Conservation (phyloP, 106 monocot species). For the Cymbidium sinense region DNA sequence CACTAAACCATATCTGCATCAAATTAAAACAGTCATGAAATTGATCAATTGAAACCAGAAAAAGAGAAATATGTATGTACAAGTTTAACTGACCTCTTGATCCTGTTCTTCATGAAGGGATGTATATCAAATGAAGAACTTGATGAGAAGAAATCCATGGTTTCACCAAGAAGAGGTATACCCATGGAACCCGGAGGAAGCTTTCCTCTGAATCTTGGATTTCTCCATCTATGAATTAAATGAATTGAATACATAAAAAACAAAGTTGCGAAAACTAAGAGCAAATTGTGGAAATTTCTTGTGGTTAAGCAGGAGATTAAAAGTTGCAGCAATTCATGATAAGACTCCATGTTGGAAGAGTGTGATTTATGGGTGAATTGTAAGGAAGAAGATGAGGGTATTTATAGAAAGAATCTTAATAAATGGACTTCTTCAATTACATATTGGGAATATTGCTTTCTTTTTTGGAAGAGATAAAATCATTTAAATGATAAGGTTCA, state of each 20-base stretch:
- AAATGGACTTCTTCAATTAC: too few relatives aligned
- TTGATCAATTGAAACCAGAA: background rate
- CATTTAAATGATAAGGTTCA: too few relatives aligned
- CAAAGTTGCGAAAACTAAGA: background rate
- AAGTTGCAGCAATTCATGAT: background rate
- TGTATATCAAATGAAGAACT: constrained; percentile 24
- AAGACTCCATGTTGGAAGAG: background rate
- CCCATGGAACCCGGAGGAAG: constrained; percentile 44
- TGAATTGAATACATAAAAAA: background rate
- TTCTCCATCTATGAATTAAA: constrained; percentile 22
- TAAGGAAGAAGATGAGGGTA: too few relatives aligned
- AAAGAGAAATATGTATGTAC: background rate
- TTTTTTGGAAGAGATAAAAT: too few relatives aligned
- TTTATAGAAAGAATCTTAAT: too few relatives aligned
- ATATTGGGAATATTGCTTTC: too few relatives aligned
- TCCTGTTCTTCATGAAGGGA: constrained; percentile 34
- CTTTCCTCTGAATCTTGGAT: constrained; percentile 24
- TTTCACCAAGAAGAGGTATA: constrained; percentile 31
- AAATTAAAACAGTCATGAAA: background rate
- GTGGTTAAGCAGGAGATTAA: background rate
- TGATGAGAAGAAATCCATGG: constrained; percentile 32
- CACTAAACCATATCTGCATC: constrained; percentile 26
- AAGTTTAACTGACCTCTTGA: constrained; percentile 18
- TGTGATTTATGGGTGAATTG: background rate
- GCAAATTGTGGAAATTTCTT: background rate